Evolutionary conservation across 176 grass and related monocot genomes (phyloP).

Genomic region (Cocos nucifera): DNA sequence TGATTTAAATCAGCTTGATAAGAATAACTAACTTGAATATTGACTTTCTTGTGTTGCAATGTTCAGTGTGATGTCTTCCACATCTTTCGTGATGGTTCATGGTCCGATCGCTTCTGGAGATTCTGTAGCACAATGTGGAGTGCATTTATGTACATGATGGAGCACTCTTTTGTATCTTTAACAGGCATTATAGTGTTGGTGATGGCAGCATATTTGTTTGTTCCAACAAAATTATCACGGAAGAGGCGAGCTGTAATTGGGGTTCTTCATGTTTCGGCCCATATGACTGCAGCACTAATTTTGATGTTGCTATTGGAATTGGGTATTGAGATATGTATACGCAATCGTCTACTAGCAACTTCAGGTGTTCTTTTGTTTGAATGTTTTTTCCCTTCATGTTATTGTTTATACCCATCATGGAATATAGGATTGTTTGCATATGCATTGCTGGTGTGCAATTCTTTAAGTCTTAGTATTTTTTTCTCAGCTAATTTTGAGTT

Average conservation of each 20-base stretch:
- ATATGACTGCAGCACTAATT: slow-evolving; percentile 78
- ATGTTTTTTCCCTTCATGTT: neutral
- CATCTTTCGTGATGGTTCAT: slow-evolving; percentile 67
- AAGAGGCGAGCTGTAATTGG: slow-evolving; percentile 71
- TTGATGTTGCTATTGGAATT: slow-evolving; percentile 95
- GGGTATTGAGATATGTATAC: slow-evolving; percentile 92
- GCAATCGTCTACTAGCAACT: slow-evolving; percentile 82
- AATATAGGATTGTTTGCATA: too few relatives aligned
- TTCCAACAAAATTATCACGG: slow-evolving; percentile 86
- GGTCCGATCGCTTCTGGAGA: slow-evolving; percentile 56
- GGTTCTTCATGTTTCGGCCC: slow-evolving; percentile 82
- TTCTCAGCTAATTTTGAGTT: too few relatives aligned
- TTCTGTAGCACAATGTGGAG: slow-evolving; percentile 80
- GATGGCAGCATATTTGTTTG: slow-evolving; percentile 85
- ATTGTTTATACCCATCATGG: neutral
- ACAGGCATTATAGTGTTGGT: slow-evolving; percentile 47
- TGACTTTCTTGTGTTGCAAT: slow-evolving; percentile 23
- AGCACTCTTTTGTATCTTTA: slow-evolving; percentile 79
- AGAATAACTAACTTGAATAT: slow-evolving; percentile 5
- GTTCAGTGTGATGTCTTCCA: slow-evolving; percentile 67
- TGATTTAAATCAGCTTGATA: too few relatives aligned
- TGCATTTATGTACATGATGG: slow-evolving; percentile 80
- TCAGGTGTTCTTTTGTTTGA: slow-evolving; percentile 39
- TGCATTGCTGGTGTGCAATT: too few relatives aligned
- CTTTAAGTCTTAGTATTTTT: too few relatives aligned